Conservation (phyloP, 176 grass and related monocot species). For the Ananas comosus region DNA sequence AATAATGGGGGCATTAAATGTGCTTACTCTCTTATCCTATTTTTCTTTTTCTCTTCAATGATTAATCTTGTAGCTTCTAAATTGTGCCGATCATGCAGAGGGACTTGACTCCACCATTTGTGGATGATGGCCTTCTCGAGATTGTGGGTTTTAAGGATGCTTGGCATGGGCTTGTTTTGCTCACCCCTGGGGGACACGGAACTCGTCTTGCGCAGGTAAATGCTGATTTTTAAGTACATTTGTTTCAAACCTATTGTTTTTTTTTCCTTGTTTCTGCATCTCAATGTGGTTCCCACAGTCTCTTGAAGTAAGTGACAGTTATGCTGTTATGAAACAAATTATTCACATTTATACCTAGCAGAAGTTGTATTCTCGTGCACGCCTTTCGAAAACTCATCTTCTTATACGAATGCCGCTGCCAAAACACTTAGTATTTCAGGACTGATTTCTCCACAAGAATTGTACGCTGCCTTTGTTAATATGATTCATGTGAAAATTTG, state of each 20-base stretch:
- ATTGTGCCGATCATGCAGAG: constrained; percentile 40
- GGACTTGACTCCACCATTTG: constrained; percentile 77
- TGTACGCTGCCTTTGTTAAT: no score
- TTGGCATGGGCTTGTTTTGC: constrained; percentile 91
- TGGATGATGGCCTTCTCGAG: constrained; percentile 91
- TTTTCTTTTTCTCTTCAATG: not conserved
- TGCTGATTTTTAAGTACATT: not conserved
- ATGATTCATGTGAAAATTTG: no score
- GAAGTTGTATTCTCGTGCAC: no score
- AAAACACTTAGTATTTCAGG: no score
- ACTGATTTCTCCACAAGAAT: no score
- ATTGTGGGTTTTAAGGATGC: constrained; percentile 97
- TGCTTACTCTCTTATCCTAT: not conserved
- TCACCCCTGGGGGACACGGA: constrained; percentile 77
- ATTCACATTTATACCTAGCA: no score
- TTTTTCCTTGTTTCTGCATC: no score
- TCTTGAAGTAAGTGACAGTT: no score
- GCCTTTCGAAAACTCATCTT: no score
- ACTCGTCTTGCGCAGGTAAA: constrained; percentile 91
- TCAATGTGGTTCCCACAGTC: no score
- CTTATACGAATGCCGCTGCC: no score
- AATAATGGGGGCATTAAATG: not conserved
- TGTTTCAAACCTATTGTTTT: not conserved
- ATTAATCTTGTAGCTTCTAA: not conserved
- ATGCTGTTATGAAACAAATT: no score